Evolutionary conservation across 345 rosid genomes (phyloP).

Genomic region (Aegle marmelos): DNA sequence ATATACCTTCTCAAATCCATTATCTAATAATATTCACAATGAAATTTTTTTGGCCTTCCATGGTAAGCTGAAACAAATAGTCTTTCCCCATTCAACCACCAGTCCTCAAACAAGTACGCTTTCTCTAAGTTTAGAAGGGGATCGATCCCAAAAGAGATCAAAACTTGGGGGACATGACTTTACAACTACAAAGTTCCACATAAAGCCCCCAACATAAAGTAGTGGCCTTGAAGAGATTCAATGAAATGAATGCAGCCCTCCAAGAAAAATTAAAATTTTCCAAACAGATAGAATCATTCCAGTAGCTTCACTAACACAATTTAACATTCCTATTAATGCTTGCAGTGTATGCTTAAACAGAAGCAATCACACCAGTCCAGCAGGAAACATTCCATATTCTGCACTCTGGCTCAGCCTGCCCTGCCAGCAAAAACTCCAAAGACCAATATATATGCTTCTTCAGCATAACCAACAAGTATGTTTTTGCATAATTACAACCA

Average conservation of each 20-base stretch:
- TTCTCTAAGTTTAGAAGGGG: no score
- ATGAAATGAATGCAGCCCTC: background rate
- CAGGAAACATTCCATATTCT: constrained; percentile 3
- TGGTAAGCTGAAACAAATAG: background rate
- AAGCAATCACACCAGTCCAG: background rate
- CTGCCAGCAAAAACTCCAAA: background rate
- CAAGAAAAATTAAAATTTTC: background rate
- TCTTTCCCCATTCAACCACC: no score
- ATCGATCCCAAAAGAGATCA: no score
- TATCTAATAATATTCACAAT: background rate
- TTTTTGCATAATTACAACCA: background rate
- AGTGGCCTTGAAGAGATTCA: background rate
- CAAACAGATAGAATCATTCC: background rate
- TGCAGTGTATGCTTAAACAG: background rate
- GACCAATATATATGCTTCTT: background rate
- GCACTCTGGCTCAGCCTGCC: background rate
- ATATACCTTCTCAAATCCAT: background rate
- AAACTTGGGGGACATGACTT: background rate
- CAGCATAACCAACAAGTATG: background rate
- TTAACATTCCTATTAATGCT: background rate
- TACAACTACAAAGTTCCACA: background rate
- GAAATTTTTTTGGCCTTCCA: background rate
- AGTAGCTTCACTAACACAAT: background rate
- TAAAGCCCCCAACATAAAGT: background rate
- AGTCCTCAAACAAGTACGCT: no score